phyloP scores from a whole-genome alignment of 805 yeast species.

The Wickerhamiella australiensis region DNA sequence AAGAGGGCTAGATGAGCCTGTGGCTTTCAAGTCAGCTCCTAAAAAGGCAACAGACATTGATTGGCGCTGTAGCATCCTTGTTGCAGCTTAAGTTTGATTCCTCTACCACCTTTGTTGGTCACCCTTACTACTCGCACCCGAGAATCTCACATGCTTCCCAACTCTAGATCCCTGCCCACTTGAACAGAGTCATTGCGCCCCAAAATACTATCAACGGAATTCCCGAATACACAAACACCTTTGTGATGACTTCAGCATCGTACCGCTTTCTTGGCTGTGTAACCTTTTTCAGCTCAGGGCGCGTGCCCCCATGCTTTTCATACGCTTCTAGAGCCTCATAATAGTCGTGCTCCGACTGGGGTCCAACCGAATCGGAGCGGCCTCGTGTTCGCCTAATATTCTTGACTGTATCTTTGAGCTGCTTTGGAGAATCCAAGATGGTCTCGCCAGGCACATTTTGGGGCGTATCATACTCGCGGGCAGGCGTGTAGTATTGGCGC shows the following conservation, averaged over 20 bases:
- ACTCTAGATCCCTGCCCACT: not conserved
- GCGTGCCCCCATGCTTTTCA: conserved; percentile 21
- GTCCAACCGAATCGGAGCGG: conserved; percentile 32
- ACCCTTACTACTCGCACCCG: no score
- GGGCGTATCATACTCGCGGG: conserved; percentile 29
- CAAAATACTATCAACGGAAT: conserved; percentile 44
- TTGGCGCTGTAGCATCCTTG: no score
- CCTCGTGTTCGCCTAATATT: conserved; percentile 21
- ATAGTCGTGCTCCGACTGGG: conserved; percentile 33
- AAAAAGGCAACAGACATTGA: no score
- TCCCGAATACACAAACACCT: conserved; percentile 73
- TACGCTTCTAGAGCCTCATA: conserved; percentile 30
- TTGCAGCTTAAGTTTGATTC: no score
- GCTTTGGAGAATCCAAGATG: conserved; percentile 29
- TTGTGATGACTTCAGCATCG: conserved; percentile 64
- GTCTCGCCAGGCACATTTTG: conserved; percentile 19
- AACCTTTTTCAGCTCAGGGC: conserved; percentile 16
- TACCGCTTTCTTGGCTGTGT: conserved; percentile 36
- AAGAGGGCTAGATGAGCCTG: no score
- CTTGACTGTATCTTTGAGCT: conserved; percentile 25
- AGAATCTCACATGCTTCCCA: not conserved
- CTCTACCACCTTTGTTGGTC: no score
- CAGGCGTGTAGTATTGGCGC: conserved; percentile 30
- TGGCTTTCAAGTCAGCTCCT: no score
- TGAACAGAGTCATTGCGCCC: conserved; percentile 13